phyloP scores from a whole-genome alignment of 345 rosid species.

The Salix caprea region DNA sequence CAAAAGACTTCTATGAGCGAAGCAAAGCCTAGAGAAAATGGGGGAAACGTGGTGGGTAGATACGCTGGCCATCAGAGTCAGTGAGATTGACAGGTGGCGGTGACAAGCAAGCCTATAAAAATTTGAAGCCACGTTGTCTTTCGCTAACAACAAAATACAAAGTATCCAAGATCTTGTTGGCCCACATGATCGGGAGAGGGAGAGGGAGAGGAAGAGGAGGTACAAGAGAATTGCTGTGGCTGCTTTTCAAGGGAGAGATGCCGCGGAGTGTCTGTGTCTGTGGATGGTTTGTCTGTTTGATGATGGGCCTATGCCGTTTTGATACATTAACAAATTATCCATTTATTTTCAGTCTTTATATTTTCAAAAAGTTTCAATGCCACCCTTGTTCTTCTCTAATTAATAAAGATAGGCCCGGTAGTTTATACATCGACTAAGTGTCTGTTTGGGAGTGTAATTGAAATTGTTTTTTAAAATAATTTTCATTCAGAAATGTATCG shows the following conservation, averaged over 20 bases:
- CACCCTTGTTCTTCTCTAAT: too few species aligned
- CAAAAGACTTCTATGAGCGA: background rate
- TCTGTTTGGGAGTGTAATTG: accelerated
- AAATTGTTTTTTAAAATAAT: accelerated
- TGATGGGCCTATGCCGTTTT: background rate
- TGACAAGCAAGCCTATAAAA: background rate
- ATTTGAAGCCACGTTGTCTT: background rate
- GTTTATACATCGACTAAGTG: too few species aligned
- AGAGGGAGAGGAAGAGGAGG: background rate
- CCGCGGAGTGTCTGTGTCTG: background rate
- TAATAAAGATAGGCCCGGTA: too few species aligned
- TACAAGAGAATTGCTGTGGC: too few species aligned
- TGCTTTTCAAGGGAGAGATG: too few species aligned
- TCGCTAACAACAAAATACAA: too few species aligned
- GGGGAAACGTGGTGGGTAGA: background rate
- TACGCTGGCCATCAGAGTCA: background rate
- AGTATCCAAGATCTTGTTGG: too few species aligned
- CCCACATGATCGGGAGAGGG: too few species aligned
- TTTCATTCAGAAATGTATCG: too few species aligned
- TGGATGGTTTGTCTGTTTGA: background rate
- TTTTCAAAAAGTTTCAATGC: too few species aligned
- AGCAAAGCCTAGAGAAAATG: accelerated
- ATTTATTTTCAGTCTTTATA: too few species aligned
- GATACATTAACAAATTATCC: too few species aligned
- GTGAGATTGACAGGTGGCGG: background rate